Evolutionary conservation across 2,329 filamentous ascomycete genomes (phyloP).

Genomic region (Pseudocercospora eumusae): DNA sequence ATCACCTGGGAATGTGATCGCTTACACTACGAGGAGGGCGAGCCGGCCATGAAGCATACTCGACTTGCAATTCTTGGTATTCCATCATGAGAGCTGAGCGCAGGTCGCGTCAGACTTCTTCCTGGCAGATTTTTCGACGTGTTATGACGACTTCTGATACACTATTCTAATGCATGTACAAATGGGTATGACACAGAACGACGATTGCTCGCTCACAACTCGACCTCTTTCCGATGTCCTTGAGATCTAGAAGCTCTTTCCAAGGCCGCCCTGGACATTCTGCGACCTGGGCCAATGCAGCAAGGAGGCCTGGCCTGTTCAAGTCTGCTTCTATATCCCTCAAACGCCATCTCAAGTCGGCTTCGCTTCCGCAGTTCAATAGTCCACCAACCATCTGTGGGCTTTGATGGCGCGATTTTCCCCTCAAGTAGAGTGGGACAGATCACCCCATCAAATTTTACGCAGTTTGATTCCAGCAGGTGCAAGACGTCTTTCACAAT

Average conservation of each 20-base stretch:
- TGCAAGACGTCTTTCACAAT: too few species aligned
- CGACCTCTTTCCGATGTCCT: background rate
- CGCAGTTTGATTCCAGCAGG: too few species aligned
- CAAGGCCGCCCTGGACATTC: background rate
- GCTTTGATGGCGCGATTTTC: too few species aligned
- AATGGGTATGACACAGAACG: constrained; percentile 1
- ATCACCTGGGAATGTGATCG: constrained; percentile 39
- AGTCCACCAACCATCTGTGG: too few species aligned
- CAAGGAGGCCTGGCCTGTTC: background rate
- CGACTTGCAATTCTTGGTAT: constrained; percentile 36
- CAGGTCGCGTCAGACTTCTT: background rate
- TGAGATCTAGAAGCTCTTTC: background rate
- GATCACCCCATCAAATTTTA: too few species aligned
- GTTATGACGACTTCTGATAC: constrained; percentile 3
- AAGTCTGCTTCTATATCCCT: background rate
- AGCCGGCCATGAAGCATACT: constrained; percentile 32
- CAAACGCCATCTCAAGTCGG: background rate
- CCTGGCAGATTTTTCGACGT: background rate
- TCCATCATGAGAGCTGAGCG: constrained; percentile 21
- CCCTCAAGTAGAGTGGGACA: too few species aligned
- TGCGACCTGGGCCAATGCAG: background rate
- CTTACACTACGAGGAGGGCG: constrained; percentile 36
- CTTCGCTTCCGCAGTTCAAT: background rate
- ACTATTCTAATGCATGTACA: background rate
- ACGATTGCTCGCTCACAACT: background rate